A percentile compares a stretch with the other conserved stretches of the same genome.
Conservation (phyloP, 2,329 filamentous ascomycete species). For the Hymenoscyphus infarciens region DNA sequence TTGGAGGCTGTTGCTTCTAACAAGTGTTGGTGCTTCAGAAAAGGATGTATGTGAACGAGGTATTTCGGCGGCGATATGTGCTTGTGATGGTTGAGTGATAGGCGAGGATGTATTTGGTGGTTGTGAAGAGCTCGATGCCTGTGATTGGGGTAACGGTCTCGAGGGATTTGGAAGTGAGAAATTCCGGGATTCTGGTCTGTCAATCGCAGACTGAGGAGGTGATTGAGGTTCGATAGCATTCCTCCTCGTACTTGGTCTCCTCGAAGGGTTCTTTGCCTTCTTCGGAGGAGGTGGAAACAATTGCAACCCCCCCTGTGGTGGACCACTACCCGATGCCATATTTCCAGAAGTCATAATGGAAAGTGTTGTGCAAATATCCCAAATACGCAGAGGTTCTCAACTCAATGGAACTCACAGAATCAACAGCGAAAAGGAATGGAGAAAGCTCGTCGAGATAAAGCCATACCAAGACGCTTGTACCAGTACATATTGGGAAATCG, state of each 20-base stretch:
- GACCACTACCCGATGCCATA: slow-evolving; percentile 6
- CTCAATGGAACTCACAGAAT: slow-evolving; percentile 5
- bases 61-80: slow-evolving; percentile 27
- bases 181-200: slow-evolving; percentile 24
- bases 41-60: slow-evolving; percentile 49
- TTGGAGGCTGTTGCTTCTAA: slow-evolving; percentile 46
- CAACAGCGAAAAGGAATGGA: slow-evolving; percentile 8
- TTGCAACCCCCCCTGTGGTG: slow-evolving; percentile 30
- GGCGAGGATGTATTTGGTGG: slow-evolving; percentile 14
- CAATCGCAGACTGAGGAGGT: slow-evolving; percentile 23
- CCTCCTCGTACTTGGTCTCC: slow-evolving; percentile 29
- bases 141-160: slow-evolving; percentile 14
- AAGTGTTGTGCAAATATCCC: slow-evolving; percentile 8
- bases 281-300: slow-evolving; percentile 35
- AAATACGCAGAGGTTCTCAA: slow-evolving; percentile 11
- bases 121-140: slow-evolving; percentile 5
- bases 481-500: slow-evolving; percentile 7
- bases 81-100: slow-evolving; percentile 28
- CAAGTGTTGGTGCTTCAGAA: slow-evolving; percentile 48
- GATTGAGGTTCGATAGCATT: slow-evolving; percentile 26
- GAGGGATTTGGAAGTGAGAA: slow-evolving; percentile 19
- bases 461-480: slow-evolving; percentile 13
- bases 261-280: slow-evolving; percentile 29
- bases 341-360: neutral
- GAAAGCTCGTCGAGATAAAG: slow-evolving; percentile 5